Conservation (phyloP, 78 protist genomes). For the Dictyostelium brefeldianum region DNA sequence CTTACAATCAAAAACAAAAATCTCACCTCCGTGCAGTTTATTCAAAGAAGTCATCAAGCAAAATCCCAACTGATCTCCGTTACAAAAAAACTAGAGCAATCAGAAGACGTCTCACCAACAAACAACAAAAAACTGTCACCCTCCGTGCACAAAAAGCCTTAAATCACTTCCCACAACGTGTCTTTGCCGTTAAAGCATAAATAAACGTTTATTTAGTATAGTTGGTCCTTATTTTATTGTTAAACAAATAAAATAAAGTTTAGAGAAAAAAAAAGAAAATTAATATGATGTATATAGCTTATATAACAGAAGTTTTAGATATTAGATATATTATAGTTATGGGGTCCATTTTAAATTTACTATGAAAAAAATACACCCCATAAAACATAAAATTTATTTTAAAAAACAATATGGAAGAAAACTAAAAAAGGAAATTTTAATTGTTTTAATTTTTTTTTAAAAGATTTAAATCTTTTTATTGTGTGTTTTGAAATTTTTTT, state of each 20-base stretch:
- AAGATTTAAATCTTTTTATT: no score
- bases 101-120: constrained; percentile 61
- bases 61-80: constrained; percentile 70
- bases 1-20: constrained; percentile 67
- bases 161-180: constrained; percentile 56
- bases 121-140: constrained; percentile 48
- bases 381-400: no score
- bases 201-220: not conserved
- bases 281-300: not conserved
- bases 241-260: not conserved
- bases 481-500: no score
- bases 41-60: not conserved
- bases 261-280: not conserved
- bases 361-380: no score
- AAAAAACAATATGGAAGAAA: no score
- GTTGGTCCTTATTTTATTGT: no score
- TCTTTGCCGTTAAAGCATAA: constrained; percentile 79
- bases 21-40: constrained; percentile 55
- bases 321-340: no score
- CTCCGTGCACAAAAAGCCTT: constrained; percentile 5
- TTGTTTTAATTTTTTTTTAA: no score
- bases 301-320: no score
- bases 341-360: no score
- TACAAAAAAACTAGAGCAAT: constrained; percentile 75
- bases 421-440: no score